Conservation (phyloP, 768 basidiomycete genomes). For the Termitomyces sp. region DNA sequence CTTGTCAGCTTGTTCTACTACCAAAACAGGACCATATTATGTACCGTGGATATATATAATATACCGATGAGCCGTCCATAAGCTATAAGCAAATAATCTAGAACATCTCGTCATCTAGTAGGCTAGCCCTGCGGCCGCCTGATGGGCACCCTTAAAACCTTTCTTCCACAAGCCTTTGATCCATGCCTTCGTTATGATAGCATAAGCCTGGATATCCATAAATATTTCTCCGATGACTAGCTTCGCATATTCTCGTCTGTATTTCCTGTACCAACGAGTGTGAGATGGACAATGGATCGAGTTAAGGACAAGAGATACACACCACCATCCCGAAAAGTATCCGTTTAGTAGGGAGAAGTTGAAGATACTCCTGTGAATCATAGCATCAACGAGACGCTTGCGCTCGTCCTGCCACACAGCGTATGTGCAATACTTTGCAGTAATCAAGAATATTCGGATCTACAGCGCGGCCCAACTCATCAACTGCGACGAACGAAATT, state of each 20-base stretch:
- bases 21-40: background rate
- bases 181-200: constrained; percentile 61
- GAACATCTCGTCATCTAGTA: constrained; percentile 16
- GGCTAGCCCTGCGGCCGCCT: constrained; percentile 69
- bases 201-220: constrained; percentile 62
- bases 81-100: background rate
- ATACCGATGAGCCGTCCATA: background rate
- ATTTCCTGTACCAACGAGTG: constrained; percentile 45
- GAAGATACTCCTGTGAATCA: constrained; percentile 51
- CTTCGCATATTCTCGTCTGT: constrained; percentile 48
- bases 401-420: constrained; percentile 79
- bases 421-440: constrained; percentile 81
- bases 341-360: constrained; percentile 43
- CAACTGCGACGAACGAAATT: background rate
- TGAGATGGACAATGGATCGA: constrained; percentile 3
- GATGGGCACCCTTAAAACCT: constrained; percentile 65
- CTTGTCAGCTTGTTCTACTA: background rate
- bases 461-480: constrained; percentile 27
- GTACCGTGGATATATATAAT: background rate
- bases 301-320: constrained; percentile 25
- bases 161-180: constrained; percentile 54
- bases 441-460: constrained; percentile 87
- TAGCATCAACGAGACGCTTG: constrained; percentile 40
- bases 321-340: constrained; percentile 73
- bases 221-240: constrained; percentile 55